Conservation (phyloP, 257 asterid species). For the Jacaranda copaia region DNA sequence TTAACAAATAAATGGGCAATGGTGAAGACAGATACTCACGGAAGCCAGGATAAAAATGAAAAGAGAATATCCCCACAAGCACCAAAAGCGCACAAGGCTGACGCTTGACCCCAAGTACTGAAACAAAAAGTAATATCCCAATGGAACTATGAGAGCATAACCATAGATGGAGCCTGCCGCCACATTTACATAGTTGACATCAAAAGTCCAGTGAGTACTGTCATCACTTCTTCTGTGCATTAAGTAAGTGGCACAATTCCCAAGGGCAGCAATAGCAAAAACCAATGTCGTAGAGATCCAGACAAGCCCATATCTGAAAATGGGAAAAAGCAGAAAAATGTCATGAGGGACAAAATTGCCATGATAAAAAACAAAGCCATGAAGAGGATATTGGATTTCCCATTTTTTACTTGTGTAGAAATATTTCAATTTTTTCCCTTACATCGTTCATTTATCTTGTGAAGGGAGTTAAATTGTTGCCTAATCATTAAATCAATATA, state of each 20-base stretch:
- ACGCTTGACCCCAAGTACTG: constrained; percentile 81
- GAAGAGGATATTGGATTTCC: constrained; percentile 12
- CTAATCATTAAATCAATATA: constrained; percentile 5
- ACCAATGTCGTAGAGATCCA: constrained; percentile 97
- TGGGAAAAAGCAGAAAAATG: constrained; percentile 29
- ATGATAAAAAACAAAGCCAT: not conserved
- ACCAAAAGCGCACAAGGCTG: constrained; percentile 95
- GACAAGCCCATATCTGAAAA: constrained; percentile 83
- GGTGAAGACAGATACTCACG: constrained; percentile 56
- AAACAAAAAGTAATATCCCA: constrained; percentile 89
- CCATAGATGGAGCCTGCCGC: constrained; percentile 88
- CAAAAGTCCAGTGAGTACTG: constrained; percentile 68
- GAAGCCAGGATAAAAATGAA: constrained; percentile 81
- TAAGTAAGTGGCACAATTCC: constrained; percentile 88
- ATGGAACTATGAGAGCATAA: constrained; percentile 85
- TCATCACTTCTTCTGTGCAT: constrained; percentile 64
- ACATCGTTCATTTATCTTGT: not conserved
- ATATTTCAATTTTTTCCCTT: not conserved
- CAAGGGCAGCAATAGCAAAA: constrained; percentile 79
- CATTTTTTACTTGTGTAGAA: constrained; percentile 1
- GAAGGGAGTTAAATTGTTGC: not conserved
- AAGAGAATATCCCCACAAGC: constrained; percentile 99
- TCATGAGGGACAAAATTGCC: constrained; percentile 14
- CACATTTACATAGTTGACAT: constrained; percentile 79
- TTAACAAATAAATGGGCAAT: not conserved